Percentiles rank a stretch among this genome's conserved stretches.
Evolutionary conservation across 73 alveolate genomes (phyloP).

Genomic region (Paramecium biaurelia): DNA sequence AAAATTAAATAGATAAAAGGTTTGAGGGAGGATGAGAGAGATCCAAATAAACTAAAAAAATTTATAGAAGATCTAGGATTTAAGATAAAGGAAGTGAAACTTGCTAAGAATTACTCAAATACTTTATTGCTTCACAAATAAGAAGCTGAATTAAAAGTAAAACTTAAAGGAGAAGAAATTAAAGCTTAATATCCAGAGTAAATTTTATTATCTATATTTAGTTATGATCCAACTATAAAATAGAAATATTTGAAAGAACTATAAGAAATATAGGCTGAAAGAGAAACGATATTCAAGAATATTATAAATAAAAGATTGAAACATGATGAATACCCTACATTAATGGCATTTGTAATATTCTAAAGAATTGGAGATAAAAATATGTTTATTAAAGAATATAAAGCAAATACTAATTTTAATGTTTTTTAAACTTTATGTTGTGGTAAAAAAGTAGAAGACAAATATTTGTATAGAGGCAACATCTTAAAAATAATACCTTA

Average conservation of each 20-base stretch:
- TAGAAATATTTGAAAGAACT: conserved; percentile 45
- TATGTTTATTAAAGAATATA: conserved; percentile 55
- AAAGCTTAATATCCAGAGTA: not conserved
- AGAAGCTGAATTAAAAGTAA: conserved; percentile 52
- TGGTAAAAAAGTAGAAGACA: not conserved
- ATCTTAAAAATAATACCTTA: not conserved
- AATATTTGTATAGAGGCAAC: not conserved
- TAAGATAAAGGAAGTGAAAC: conserved; percentile 52
- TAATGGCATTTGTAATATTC: conserved; percentile 69
- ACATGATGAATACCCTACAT: conserved; percentile 56
- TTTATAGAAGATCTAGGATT: conserved; percentile 58
- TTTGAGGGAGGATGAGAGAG: conserved; percentile 20
- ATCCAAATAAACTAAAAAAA: not conserved
- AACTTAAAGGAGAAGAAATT: conserved; percentile 50
- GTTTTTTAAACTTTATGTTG: not conserved
- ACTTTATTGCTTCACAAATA: conserved; percentile 30
- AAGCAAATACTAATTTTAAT: not conserved
- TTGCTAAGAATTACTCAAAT: conserved; percentile 55
- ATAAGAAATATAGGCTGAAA: conserved; percentile 46
- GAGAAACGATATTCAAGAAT: conserved; percentile 23
- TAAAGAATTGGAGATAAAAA: conserved; percentile 51
- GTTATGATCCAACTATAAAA: not conserved
- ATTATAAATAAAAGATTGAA: conserved; percentile 2
- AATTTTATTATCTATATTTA: not conserved
- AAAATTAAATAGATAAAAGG: conserved; percentile 52